These are phyloP conservation scores for Rheum nobile DNA, from an alignment of 148 eudicot species.

Conservation along the genomic window DNA sequence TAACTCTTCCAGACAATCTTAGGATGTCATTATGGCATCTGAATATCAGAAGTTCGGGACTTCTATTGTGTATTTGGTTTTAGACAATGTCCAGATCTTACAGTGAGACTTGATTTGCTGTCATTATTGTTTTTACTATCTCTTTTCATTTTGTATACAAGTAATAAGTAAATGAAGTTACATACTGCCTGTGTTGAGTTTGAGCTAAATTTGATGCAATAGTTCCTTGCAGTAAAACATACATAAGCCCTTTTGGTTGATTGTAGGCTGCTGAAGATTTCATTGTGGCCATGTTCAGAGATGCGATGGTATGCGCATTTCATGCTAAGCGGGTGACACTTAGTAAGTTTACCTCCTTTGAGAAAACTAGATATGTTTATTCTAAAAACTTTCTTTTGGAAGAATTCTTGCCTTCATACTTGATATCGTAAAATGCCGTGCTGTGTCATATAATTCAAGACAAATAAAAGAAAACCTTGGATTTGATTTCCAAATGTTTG, in stretches of 20 bases:
- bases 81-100: neutral
- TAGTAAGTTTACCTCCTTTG: conserved; percentile 40
- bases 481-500: neutral
- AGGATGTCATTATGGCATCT: neutral
- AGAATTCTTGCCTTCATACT: neutral
- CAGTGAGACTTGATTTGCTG: neutral
- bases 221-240: neutral
- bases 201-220: neutral
- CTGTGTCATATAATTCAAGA: neutral
- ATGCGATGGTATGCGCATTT: conserved; percentile 69
- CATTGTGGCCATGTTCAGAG: conserved; percentile 49
- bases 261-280: conserved; percentile 71
- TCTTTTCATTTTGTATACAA: neutral
- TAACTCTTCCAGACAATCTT: neutral
- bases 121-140: neutral
- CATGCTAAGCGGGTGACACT: conserved; percentile 84
- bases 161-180: neutral
- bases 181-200: neutral
- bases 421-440: neutral
- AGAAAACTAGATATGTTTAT: neutral
- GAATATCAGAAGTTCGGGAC: neutral
- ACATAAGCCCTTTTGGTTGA: neutral
- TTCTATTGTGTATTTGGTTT: neutral
- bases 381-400: neutral
- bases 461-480: neutral